Evolutionary conservation across 2,329 filamentous ascomycete species (phyloP).

Genomic region (Colletotrichum chrysophilum): DNA sequence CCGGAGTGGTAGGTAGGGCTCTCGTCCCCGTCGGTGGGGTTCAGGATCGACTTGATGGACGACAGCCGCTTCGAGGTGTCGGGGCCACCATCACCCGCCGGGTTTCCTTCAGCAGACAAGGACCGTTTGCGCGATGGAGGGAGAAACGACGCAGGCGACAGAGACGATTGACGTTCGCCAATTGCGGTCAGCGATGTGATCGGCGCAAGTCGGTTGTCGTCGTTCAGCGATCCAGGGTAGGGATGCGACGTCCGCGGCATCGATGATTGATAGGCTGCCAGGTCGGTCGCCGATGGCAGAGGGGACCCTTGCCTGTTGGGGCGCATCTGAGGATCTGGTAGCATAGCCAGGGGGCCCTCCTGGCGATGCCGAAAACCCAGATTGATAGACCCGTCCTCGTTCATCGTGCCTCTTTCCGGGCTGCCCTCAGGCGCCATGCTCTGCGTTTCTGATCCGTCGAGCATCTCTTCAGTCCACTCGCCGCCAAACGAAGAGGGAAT

Average conservation of each 20-base stretch:
- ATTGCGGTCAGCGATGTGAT: slow-evolving; percentile 50
- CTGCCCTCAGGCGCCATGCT: slow-evolving; percentile 40
- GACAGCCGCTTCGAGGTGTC: slow-evolving; percentile 68
- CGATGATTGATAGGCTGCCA: slow-evolving; percentile 58
- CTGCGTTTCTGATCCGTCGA: slow-evolving; percentile 54
- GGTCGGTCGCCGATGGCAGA: slow-evolving; percentile 44
- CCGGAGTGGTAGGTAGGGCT: slow-evolving; percentile 23
- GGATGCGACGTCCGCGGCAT: slow-evolving; percentile 41
- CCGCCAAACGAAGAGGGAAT: slow-evolving; percentile 71
- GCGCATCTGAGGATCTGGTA: slow-evolving; percentile 49
- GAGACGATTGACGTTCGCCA: slow-evolving; percentile 59
- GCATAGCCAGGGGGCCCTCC: slow-evolving; percentile 50
- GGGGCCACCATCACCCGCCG: slow-evolving; percentile 40
- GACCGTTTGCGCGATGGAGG: slow-evolving; percentile 70
- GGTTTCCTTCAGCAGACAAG: slow-evolving; percentile 61
- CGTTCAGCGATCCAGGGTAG: slow-evolving; percentile 47
- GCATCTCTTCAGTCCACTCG: slow-evolving; percentile 45
- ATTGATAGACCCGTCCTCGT: slow-evolving; percentile 70
- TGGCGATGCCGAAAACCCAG: slow-evolving; percentile 59
- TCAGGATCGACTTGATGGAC: slow-evolving; percentile 79
- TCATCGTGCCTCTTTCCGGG: slow-evolving; percentile 60
- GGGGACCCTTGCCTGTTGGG: slow-evolving; percentile 50
- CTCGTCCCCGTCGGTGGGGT: slow-evolving; percentile 49
- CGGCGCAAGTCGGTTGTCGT: slow-evolving; percentile 66
- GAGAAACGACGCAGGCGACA: slow-evolving; percentile 66